phyloP scores from a whole-genome alignment of 2,329 filamentous ascomycete species.

The Exophiala alcalophila region DNA sequence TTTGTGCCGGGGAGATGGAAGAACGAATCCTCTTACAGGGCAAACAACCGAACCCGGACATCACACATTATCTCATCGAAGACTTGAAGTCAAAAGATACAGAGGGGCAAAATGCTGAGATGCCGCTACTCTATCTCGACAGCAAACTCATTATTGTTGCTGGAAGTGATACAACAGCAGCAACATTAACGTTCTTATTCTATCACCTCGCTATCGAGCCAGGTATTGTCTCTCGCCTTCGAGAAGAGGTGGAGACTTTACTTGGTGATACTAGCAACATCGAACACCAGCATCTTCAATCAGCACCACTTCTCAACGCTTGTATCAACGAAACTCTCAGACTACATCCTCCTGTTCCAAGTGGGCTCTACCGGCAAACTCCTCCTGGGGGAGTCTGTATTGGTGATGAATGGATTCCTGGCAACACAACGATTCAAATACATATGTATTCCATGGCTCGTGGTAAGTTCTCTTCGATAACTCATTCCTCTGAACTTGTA shows the following conservation, averaged over 20 bases:
- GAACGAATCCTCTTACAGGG: background rate
- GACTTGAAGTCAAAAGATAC: background rate
- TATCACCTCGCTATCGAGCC: constrained; percentile 36
- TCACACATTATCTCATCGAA: constrained; percentile 1
- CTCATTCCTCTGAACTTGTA: too few relatives aligned
- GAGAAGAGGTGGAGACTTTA: background rate
- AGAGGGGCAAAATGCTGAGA: background rate
- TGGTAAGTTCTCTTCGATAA: constrained; percentile 19
- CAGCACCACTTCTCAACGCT: constrained; percentile 34
- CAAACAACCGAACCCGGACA: background rate
- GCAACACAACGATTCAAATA: background rate
- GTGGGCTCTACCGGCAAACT: constrained; percentile 37
- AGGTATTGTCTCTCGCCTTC: constrained; percentile 3
- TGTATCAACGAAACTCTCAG: constrained; percentile 44
- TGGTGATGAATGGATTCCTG: background rate
- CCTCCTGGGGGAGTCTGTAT: constrained; percentile 35
- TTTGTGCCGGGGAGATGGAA: background rate
- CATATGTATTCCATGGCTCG: background rate
- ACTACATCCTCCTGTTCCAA: constrained; percentile 40
- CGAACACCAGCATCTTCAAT: constrained; percentile 2
- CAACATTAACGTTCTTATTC: constrained; percentile 41
- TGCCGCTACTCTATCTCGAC: constrained; percentile 6
- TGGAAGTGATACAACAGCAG: constrained; percentile 40
- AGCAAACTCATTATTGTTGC: constrained; percentile 8
- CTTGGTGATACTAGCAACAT: constrained; percentile 2